Percentiles rank a stretch among this genome's conserved stretches.
These are phyloP conservation scores for Lecanicillium sp. DNA, from an alignment of 2,329 filamentous ascomycete genomes.

Conservation along the genomic window DNA sequence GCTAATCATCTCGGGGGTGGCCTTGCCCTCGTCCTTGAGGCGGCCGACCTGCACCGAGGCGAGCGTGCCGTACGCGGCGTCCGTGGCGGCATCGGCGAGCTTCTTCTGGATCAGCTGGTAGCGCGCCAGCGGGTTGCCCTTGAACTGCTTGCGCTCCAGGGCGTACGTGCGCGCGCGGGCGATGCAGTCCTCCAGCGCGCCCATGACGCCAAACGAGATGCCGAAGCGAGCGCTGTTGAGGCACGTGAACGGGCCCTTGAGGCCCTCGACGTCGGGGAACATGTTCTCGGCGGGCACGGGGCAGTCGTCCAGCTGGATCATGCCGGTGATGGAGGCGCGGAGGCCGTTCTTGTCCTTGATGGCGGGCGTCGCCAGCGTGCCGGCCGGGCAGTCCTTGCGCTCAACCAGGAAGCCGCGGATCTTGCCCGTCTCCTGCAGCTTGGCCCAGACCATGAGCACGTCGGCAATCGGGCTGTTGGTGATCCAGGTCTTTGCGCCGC, in stretches of 20 bases:
- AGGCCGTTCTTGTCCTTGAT: conserved; percentile 96
- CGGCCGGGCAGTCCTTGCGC: conserved; percentile 73
- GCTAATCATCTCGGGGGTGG: conserved; percentile 89
- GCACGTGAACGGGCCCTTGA: conserved; percentile 85
- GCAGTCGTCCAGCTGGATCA: conserved; percentile 92
- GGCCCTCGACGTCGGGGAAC: conserved; percentile 83
- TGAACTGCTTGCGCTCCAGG: conserved; percentile 94
- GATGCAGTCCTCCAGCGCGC: conserved; percentile 89
- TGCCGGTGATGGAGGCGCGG: conserved; percentile 87
- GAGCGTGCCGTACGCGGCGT: conserved; percentile 84
- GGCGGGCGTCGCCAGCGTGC: conserved; percentile 82
- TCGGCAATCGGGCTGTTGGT: conserved; percentile 90
- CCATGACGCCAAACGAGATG: conserved; percentile 89
- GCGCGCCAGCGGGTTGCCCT: conserved; percentile 85
- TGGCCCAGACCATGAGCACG: conserved; percentile 84
- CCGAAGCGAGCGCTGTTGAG: conserved; percentile 90
- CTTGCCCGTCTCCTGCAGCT: conserved; percentile 83
- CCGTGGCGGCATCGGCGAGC: conserved; percentile 83
- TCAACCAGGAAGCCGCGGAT: conserved; percentile 91
- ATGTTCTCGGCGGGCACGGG: conserved; percentile 88
- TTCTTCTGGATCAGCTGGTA: conserved; percentile 99
- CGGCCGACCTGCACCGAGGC: conserved; percentile 86
- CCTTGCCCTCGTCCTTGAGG: conserved; percentile 85
- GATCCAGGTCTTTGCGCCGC: conserved; percentile 89
- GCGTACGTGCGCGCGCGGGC: conserved; percentile 73